Evolutionary conservation across 1,284 basidiomycete genomes (phyloP).

Genomic region (Cryptococcus amylolentus): DNA sequence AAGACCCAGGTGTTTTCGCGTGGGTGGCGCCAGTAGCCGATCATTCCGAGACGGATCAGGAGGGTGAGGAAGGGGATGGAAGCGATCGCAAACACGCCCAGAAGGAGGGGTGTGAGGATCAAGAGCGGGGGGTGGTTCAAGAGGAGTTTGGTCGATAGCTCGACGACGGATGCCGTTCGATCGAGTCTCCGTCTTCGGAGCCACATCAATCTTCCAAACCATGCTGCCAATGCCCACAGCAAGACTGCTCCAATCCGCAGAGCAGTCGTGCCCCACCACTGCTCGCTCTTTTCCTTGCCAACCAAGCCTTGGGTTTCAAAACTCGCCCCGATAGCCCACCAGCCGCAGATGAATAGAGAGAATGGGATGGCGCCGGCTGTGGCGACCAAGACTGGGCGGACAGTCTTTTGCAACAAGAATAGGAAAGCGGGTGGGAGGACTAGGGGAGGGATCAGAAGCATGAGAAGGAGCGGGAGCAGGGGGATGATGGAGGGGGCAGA

Average conservation of each 20-base stretch:
- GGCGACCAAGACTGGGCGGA: conserved; percentile 72
- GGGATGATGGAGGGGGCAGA: conserved; percentile 58
- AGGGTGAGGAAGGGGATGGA: conserved; percentile 83
- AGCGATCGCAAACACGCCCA: conserved; percentile 66
- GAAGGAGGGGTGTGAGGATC: conserved; percentile 70
- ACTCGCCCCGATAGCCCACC: conserved; percentile 85
- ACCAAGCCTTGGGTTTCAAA: conserved; percentile 74
- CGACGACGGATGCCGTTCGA: conserved; percentile 64
- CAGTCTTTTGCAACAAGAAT: conserved; percentile 69
- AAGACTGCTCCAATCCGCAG: conserved; percentile 73
- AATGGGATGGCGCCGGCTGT: conserved; percentile 77
- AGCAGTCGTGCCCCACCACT: conserved; percentile 62
- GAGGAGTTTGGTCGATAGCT: conserved; percentile 73
- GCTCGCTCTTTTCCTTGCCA: conserved; percentile 65
- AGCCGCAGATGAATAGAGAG: conserved; percentile 71
- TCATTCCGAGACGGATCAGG: conserved; percentile 72
- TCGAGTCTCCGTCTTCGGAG: conserved; percentile 58
- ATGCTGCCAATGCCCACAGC: conserved; percentile 65
- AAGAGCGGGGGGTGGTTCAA: conserved; percentile 76
- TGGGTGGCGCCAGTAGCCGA: conserved; percentile 59
- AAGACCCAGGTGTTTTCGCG: conserved; percentile 57
- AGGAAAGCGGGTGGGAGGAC: conserved; percentile 71
- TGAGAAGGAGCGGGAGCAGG: conserved; percentile 75
- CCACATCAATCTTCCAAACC: conserved; percentile 69
- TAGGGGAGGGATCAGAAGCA: conserved; percentile 70